A percentile compares a stretch with the other conserved stretches of the same genome.
These are phyloP conservation scores for Penicillium capsulatum DNA, from an alignment of 2,329 filamentous ascomycete genomes.

Conservation along the genomic window DNA sequence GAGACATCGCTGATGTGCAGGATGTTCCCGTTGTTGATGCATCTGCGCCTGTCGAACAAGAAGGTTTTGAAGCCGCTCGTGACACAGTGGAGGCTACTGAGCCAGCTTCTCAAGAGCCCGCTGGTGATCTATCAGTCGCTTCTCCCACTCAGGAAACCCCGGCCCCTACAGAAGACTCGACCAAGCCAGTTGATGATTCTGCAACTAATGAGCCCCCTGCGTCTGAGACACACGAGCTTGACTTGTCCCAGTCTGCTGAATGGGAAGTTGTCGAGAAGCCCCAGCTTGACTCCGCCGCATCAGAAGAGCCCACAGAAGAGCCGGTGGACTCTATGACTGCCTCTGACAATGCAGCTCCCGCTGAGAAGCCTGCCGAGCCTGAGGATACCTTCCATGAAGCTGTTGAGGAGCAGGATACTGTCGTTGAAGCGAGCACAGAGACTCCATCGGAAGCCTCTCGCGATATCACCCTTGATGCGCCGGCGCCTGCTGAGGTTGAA, in stretches of 20 bases:
- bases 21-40: too few species aligned
- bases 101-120: too few species aligned
- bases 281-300: conserved; percentile 1
- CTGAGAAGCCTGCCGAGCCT: conserved; percentile 11
- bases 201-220: neutral
- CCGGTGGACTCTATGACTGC: neutral
- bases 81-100: too few species aligned
- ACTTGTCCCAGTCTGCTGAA: neutral
- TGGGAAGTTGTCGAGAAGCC: conserved; percentile 1
- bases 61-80: too few species aligned
- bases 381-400: conserved; percentile 20
- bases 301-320: neutral
- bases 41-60: too few species aligned
- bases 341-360: neutral
- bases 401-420: conserved; percentile 13
- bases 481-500: neutral
- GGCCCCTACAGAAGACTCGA: neutral
- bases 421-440: conserved; percentile 3
- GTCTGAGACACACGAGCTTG: neutral
- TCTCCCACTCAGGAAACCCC: too few species aligned
- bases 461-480: neutral
- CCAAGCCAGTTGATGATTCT: conserved; percentile 4
- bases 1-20: too few species aligned
- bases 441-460: conserved; percentile 1
- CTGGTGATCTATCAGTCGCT: too few species aligned